Base-by-base conservation (phyloP, 148 eudicot genomes). In the Tetragonia tetragonoides region DNA sequence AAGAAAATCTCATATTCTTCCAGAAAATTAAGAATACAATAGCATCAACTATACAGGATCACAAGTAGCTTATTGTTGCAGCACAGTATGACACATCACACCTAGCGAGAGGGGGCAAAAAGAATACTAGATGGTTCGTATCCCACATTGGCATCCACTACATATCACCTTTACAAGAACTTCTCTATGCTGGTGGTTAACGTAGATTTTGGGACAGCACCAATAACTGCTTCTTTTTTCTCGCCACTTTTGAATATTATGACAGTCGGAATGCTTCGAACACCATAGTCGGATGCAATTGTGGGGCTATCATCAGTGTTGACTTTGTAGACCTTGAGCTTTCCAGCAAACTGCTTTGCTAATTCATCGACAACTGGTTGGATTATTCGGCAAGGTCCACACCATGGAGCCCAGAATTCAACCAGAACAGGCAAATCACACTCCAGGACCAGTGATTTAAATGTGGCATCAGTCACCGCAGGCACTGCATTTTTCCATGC, bases 401-500 rank as follows among this genome's bases (percentile, higher is more conserved):
- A 95, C 99, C 97, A 95, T 65, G 97, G 97, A 72, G 99, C 99
- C 99, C 97, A 95, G 84, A 95, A 95, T 72, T 91, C 99, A 56
- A 95, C 94, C 72, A 92, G 83, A 49, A 90, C 97, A 2, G 94
- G 88, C 23, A 74, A 46, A 42, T 84, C 85, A 15, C 84, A 86
- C 72, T 88, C 92, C 21, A 95, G 80, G 12, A 92, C 98, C 41
- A 75, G 84, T 39, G 89, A 80, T 73, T 95, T 85, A 92, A 93
- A 95, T 40, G 84, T 77, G 5, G 74, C 76, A 66, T 91, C 96
- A 17, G 83, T 82, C 44, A 88, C 88, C 57, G 91, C 44, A 65
- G 90, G 78, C 81, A 91, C 98, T 90, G 94, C 84, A 85, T 63
- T 76, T 66, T 66, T 81, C 81, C 75, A 81, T 14, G 73, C 67